These are phyloP conservation scores for Helenozyma baotianmanensis DNA, from an alignment of 805 yeast genomes.

Conservation along the genomic window DNA sequence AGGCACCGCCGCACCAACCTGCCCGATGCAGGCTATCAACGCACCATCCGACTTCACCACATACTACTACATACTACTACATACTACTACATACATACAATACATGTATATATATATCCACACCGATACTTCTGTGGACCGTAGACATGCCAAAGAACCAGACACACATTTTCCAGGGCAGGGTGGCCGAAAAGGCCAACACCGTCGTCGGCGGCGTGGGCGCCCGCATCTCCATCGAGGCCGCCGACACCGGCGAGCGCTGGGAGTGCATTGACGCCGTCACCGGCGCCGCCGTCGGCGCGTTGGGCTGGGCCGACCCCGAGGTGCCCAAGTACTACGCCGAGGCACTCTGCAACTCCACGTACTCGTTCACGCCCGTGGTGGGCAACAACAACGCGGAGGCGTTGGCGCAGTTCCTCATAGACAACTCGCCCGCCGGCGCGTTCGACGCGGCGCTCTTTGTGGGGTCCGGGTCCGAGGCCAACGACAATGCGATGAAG, in stretches of 20 bases:
- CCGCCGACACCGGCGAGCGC: slow-evolving; percentile 34
- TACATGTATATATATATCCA: no score
- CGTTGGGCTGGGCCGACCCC: slow-evolving; percentile 29
- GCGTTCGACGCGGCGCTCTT: slow-evolving; percentile 43
- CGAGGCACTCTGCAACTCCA: slow-evolving; percentile 18
- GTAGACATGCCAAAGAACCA: no score
- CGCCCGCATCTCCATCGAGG: slow-evolving; percentile 35
- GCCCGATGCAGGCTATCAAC: no score
- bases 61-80: no score
- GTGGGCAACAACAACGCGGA: slow-evolving; percentile 22
- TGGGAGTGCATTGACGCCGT: slow-evolving; percentile 22
- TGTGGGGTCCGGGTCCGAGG: slow-evolving; percentile 62
- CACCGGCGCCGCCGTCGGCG: slow-evolving; percentile 33
- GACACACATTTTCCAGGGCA: slow-evolving; percentile 46
- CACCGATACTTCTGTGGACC: no score
- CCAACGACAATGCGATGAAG: slow-evolving; percentile 27
- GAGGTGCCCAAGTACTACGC: slow-evolving; percentile 17
- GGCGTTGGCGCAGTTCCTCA: slow-evolving; percentile 22
- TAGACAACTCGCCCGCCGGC: slow-evolving; percentile 39
- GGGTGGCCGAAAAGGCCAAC: slow-evolving; percentile 33
- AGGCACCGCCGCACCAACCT: no score
- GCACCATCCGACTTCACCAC: no score
- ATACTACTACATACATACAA: no score
- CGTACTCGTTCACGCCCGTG: slow-evolving; percentile 23
- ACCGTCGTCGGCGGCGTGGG: slow-evolving; percentile 42